Evolutionary conservation across 768 basidiomycete species (phyloP), one percentile per base, ranked within the genome.

Genomic region (Lentinula sp.): DNA sequence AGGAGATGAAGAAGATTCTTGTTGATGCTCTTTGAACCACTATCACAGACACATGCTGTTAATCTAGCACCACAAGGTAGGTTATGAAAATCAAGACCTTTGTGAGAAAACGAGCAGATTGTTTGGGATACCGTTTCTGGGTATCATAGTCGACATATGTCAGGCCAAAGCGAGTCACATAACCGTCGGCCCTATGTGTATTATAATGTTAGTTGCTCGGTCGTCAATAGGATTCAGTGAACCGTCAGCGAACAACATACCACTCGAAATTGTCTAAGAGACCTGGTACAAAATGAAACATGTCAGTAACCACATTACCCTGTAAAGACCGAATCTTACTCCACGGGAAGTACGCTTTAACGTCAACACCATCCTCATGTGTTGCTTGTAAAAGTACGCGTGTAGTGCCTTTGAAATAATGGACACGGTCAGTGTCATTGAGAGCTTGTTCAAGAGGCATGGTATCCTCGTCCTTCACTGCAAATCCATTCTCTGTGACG

Each of bases 401-500:
- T 10, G 83, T 83, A 12, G 81, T 79, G 28, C 86, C 87, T 55
- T 75, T 73, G 77, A 86, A 89, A 71, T 87, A 89, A 64, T 84
- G 77, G 60, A 88, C 81, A 42, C 87, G 85, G 65, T 85, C 85
- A n/a, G 68, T 72, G 67, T 88, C 87, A 28, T 80, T 71, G 28
- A 85, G 63, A 9, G 82, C 85, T 61, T 83, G 73, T 59, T 83
- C 81, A 6, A 82, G 65, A 1, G 85, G 73, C 73, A 81, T 76
- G 50, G 66, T 71, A 68, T 76, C 80, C 70, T 89, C 88, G 61
- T 82, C 78, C 69, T 86, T 87, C 56, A 88, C 84, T 10, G 86
- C 81, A 67, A 88, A 88, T 0, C 87, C 85, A 66, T 89, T 90
- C 73, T 90, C 86, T 2, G 86, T 89, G n/a, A 88, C 84, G 66